Conservation (phyloP, 2,329 filamentous ascomycete genomes). For the Fusarium lateritium region DNA sequence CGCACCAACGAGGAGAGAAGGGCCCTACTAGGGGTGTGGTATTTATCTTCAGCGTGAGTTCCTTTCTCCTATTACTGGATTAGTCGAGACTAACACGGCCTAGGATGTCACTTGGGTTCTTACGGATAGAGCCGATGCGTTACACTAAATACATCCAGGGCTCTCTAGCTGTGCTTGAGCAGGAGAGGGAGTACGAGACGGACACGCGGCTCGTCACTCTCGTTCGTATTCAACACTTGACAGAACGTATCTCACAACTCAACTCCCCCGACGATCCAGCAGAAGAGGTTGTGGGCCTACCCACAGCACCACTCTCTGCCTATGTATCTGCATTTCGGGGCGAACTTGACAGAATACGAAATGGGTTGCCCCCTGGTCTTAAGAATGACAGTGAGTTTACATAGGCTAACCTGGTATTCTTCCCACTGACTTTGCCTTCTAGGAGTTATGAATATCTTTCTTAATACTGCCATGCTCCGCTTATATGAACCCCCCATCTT, state of each 20-base stretch:
- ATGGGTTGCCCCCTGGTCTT: constrained; percentile 55
- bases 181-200: constrained; percentile 60
- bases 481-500: constrained; percentile 65
- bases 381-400: constrained; percentile 56
- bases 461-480: constrained; percentile 59
- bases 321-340: constrained; percentile 63
- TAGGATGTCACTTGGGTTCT: constrained; percentile 60
- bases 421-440: background rate
- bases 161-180: constrained; percentile 63
- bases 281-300: constrained; percentile 54
- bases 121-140: constrained; percentile 63
- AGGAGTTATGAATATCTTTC: constrained; percentile 59
- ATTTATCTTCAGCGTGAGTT: constrained; percentile 66
- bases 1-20: constrained; percentile 68
- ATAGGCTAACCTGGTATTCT: fast-evolving
- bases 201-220: constrained; percentile 64
- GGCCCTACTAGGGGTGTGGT: constrained; percentile 68
- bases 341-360: constrained; percentile 61
- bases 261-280: constrained; percentile 54
- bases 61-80: fast-evolving
- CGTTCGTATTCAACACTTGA: constrained; percentile 65
- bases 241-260: constrained; percentile 64
- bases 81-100: constrained; percentile 13
- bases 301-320: constrained; percentile 59
- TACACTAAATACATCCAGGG: constrained; percentile 68